Evolutionary conservation across 176 grass and related monocot genomes (phyloP), one percentile per base, ranked within the genome.

Genomic region (Neostapfia colusana): DNA sequence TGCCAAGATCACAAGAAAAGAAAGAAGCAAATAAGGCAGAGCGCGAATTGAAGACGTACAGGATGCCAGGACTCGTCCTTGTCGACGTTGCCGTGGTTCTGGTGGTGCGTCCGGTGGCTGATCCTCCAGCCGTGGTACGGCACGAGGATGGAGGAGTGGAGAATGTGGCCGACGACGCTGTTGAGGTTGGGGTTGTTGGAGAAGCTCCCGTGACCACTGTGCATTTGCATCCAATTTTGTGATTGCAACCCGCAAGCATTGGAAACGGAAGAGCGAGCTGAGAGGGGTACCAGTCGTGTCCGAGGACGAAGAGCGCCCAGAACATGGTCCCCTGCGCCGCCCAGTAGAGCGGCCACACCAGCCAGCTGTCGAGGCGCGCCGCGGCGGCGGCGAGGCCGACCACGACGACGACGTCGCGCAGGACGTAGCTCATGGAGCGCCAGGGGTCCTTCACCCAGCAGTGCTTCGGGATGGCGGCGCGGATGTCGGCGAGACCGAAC

Each of bases 41-140:
- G 2, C 24, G 13, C 2, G 56, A 27, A 26, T 4, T 6, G 42
- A 12, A 12, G 18, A 21, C 6, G 6, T 84, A 97, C 93, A 43
- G 93, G 93, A 45, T 97, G 90, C 93, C 93, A 97, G 17, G 93
- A 97, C 57, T 97, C 93, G 15, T 97, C 93, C 10, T 97, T 97
- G 65, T 97, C 93, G 37, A 97, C 88, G 62, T 97, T 90, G 25
- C 93, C 93, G 26, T 97, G 93, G 78, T 97, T 87, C 77, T 97
- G 93, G 51, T 97, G 93, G 61, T 97, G 93, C 23, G 93, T 93
- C 84, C 90, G 90, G 67, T 97, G 93, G 78, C 93, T 97, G 74
- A 97, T 97, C 72, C 93, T 91, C 93, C 53, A 56, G 20, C 53
- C 53, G n/a, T 56, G 53, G n/a, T 56, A 56, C 0, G 53, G 53